Conservation (phyloP, 2,329 filamentous ascomycete genomes). For the Cucurbitaria berberidis region DNA sequence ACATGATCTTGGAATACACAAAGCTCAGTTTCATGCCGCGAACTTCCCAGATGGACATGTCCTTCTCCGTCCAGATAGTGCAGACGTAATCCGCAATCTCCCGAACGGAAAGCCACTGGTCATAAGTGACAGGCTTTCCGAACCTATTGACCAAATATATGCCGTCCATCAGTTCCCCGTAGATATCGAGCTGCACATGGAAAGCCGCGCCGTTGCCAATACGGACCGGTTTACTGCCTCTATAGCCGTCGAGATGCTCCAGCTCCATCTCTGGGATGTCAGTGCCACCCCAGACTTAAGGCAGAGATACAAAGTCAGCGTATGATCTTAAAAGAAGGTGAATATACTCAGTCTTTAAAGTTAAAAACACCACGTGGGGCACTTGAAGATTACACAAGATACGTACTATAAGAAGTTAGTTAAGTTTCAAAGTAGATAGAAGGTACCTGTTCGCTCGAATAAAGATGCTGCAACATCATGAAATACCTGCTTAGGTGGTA, state of each 20-base stretch:
- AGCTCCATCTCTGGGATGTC: slow-evolving; percentile 75
- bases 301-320: no score
- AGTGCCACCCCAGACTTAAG: slow-evolving; percentile 67
- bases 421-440: no score
- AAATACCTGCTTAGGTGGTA: no score
- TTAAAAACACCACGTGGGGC: no score
- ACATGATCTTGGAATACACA: slow-evolving; percentile 81
- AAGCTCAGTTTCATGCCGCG: slow-evolving; percentile 78
- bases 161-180: slow-evolving; percentile 77
- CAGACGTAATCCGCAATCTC: slow-evolving; percentile 74
- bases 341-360: no score
- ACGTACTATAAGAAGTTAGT: no score
- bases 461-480: no score
- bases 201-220: slow-evolving; percentile 79
- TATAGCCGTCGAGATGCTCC: slow-evolving; percentile 74
- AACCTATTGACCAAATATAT: slow-evolving; percentile 83
- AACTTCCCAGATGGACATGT: slow-evolving; percentile 87
- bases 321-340: no score
- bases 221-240: slow-evolving; percentile 72
- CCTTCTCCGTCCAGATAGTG: slow-evolving; percentile 67
- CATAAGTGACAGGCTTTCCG: slow-evolving; percentile 75
- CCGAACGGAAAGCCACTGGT: slow-evolving; percentile 74
- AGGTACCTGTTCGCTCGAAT: no score
- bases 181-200: slow-evolving; percentile 80
- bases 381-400: no score